Percentiles rank a stretch among this genome's conserved stretches.
Evolutionary conservation across 2,329 filamentous ascomycete species (phyloP).

Genomic region (Aschersonia sp.): DNA sequence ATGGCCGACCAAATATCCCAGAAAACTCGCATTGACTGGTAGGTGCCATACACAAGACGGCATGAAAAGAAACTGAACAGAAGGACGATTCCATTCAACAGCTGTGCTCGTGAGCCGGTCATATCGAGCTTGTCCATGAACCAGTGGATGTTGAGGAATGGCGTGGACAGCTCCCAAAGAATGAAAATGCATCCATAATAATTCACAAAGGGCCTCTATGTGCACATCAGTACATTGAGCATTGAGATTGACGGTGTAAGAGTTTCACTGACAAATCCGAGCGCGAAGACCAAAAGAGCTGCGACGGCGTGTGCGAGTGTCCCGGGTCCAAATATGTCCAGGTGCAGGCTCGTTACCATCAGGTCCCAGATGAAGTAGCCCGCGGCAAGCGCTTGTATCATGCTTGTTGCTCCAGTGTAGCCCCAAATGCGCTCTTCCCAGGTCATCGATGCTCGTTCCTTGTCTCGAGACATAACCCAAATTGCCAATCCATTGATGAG

Average conservation of each 20-base stretch:
- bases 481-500: constrained; percentile 61
- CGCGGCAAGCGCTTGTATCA: constrained; percentile 62
- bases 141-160: constrained; percentile 83
- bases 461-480: constrained; percentile 55
- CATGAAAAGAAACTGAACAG: constrained; percentile 63
- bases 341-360: constrained; percentile 49
- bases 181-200: constrained; percentile 73
- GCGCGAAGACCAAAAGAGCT: constrained; percentile 58
- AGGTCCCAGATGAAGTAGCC: constrained; percentile 84
- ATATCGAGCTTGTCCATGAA: constrained; percentile 78
- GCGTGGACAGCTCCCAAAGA: constrained; percentile 74
- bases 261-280: constrained; percentile 57
- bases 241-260: background rate
- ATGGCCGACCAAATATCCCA: constrained; percentile 49
- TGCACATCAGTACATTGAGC: background rate
- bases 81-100: constrained; percentile 63
- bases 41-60: constrained; percentile 66
- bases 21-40: constrained; percentile 55
- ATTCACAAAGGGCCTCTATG: constrained; percentile 68
- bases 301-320: constrained; percentile 65
- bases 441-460: constrained; percentile 52
- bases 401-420: constrained; percentile 56
- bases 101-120: constrained; percentile 59
- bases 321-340: constrained; percentile 61
- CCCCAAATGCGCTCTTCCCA: constrained; percentile 61